phyloP scores from a whole-genome alignment of 1,284 basidiomycete species.

The Fistulinella cinereoalba region DNA sequence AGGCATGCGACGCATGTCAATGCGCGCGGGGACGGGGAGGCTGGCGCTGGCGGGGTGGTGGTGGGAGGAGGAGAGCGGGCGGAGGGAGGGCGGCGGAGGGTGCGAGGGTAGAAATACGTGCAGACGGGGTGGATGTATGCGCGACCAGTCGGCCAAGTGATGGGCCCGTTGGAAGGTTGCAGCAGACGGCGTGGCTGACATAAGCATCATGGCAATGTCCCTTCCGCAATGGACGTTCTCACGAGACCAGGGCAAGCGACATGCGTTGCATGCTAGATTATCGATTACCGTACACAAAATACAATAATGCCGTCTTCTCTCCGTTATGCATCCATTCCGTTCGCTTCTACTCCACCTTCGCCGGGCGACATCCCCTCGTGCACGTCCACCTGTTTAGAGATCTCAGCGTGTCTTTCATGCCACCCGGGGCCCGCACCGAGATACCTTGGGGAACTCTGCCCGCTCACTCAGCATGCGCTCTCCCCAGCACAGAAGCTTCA shows the following conservation, averaged over 20 bases:
- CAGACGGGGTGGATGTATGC: constrained; percentile 26
- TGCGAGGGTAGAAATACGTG: constrained; percentile 12
- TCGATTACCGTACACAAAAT: neutral
- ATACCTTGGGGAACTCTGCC: constrained; percentile 73
- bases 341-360: constrained; percentile 17
- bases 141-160: constrained; percentile 23
- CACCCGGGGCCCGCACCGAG: constrained; percentile 1
- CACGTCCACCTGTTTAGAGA: constrained; percentile 31
- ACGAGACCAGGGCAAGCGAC: constrained; percentile 15
- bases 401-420: constrained; percentile 20
- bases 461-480: constrained; percentile 76
- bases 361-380: constrained; percentile 25
- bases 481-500: constrained; percentile 87
- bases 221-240: constrained; percentile 10
- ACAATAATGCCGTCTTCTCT: constrained; percentile 9
- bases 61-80: neutral
- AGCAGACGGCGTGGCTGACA: constrained; percentile 30
- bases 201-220: constrained; percentile 29
- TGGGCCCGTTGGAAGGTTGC: constrained; percentile 28
- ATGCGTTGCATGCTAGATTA: neutral
- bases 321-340: constrained; percentile 25
- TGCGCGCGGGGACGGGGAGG: too few species aligned
- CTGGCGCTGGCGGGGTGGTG: neutral
- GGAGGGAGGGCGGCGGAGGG: neutral
- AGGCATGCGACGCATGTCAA: constrained; percentile 36